Conservation (phyloP, 768 basidiomycete species). For the Tremella fuciformis region DNA sequence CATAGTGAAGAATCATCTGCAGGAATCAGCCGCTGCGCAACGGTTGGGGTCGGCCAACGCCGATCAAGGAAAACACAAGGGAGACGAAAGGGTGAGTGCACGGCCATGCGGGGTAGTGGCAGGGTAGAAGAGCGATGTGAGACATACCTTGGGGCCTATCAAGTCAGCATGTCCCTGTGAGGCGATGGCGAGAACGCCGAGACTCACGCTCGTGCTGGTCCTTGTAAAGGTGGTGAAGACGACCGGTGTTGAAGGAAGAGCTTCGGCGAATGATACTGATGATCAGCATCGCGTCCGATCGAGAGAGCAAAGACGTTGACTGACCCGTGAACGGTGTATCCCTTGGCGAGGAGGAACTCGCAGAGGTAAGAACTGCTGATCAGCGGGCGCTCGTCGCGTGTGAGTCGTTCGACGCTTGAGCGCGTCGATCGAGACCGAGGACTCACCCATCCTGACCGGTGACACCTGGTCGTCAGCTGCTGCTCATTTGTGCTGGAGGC, state of each 20-base stretch:
- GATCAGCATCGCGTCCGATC: no score
- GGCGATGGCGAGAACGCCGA: background rate
- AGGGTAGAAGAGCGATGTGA: no score
- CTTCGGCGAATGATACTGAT: constrained; percentile 80
- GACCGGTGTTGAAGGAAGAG: constrained; percentile 95
- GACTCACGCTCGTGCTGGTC: constrained; percentile 85
- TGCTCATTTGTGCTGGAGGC: background rate
- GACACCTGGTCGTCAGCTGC: constrained; percentile 61
- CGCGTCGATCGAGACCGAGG: no score
- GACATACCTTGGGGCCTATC: constrained; percentile 13
- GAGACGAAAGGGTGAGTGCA: no score
- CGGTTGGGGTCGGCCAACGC: background rate
- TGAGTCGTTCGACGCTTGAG: no score
- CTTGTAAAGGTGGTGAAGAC: constrained; percentile 86
- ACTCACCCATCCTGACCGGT: constrained; percentile 81
- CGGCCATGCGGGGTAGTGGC: no score
- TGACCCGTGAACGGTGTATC: constrained; percentile 77
- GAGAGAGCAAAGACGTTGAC: no score
- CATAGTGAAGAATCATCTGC: constrained; percentile 63
- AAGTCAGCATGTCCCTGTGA: constrained; percentile 4
- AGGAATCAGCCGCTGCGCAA: no score
- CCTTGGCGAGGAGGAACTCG: constrained; percentile 78
- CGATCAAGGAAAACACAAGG: background rate
- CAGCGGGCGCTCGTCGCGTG: no score
- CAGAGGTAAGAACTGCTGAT: constrained; percentile 69